Base-by-base conservation (phyloP, 1,139 yeast species). In the Yamadazyma membranifaciens region DNA sequence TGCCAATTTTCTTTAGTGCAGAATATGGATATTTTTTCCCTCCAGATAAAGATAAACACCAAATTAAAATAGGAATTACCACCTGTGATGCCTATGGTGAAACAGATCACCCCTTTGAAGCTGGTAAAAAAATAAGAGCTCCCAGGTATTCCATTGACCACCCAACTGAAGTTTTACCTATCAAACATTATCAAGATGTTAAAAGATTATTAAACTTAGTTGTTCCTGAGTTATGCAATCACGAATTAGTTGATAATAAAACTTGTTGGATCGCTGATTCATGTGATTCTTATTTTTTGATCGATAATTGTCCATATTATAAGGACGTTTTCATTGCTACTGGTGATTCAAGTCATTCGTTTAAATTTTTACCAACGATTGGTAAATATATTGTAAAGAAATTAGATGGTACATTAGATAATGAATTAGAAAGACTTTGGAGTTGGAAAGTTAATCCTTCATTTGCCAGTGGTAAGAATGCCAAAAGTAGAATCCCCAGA, bases 341-440 rank as follows among this genome's bases (percentile, higher is more conserved):
- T 42, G 78, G 78, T 32, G 79, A 75, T 2, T 65, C 72, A 10
- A 73, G 75, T 14, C 77, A 71, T 51, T 65, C 65, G 2, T 65
- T 63, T 51, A 64, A 65, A 47, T 62, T 63, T 51, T 48, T 59
- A 26, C 65, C 63, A 4, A 67, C 62, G 3, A 47, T 66, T 25
- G 72, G 72, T 2, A 57, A 55, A 40, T 64, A 55, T 28, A 48
- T 65, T 28, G 59, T 56, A 7, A 62, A 65, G 37, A 50, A 47
- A 20, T 41, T 64, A 24, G 52, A 55, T 37, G 60, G 59, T 6
- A 45, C 47, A 9, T 54, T 56, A 9, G 44, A 41, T 33, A 52
- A 54, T 36, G 48, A 50, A 26, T 57, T 59, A 41, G 54, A 57
- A 1, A 41, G 51, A 9, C 41, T 54, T 9, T 66, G 67, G 54